Evolutionary conservation across 257 asterid species (phyloP).

Genomic region (Coffea eugenioides): DNA sequence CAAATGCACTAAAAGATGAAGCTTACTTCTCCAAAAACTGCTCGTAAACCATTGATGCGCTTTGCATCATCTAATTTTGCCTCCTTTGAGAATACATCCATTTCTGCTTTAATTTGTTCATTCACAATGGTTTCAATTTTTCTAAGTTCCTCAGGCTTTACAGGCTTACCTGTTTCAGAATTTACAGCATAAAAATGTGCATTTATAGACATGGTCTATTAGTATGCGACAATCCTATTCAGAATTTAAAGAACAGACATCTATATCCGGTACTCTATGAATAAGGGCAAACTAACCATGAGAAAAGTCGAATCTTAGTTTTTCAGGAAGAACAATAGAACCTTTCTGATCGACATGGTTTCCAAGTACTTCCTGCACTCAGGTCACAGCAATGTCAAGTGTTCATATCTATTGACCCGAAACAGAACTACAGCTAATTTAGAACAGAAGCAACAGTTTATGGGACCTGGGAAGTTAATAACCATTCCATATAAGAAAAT

Average conservation of each 20-base stretch:
- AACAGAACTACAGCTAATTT: neutral
- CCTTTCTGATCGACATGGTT: constrained; percentile 98
- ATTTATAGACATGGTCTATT: neutral
- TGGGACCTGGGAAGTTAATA: neutral
- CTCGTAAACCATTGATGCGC: constrained; percentile 78
- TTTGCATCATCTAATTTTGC: constrained; percentile 73
- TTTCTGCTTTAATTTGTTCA: constrained; percentile 78
- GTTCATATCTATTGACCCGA: neutral
- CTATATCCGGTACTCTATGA: neutral
- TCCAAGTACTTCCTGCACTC: constrained; percentile 90
- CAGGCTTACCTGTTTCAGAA: constrained; percentile 79
- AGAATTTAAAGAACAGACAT: constrained; percentile 15
- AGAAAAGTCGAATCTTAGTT: constrained; percentile 95
- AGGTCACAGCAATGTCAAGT: constrained; percentile 6
- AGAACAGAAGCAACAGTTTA: neutral
- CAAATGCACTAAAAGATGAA: constrained; percentile 10
- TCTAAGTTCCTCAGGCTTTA: constrained; percentile 81
- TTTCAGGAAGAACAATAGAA: constrained; percentile 96
- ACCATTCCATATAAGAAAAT: constrained; percentile 2
- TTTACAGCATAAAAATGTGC: constrained; percentile 16
- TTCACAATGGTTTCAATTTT: constrained; percentile 88
- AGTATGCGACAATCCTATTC: neutral
- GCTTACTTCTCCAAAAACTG: constrained; percentile 96
- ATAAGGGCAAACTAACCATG: constrained; percentile 56
- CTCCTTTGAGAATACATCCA: constrained; percentile 82